These are phyloP conservation scores for Rhodomyrtus psidioides DNA, from an alignment of 441 rosid genomes.

Conservation along the genomic window DNA sequence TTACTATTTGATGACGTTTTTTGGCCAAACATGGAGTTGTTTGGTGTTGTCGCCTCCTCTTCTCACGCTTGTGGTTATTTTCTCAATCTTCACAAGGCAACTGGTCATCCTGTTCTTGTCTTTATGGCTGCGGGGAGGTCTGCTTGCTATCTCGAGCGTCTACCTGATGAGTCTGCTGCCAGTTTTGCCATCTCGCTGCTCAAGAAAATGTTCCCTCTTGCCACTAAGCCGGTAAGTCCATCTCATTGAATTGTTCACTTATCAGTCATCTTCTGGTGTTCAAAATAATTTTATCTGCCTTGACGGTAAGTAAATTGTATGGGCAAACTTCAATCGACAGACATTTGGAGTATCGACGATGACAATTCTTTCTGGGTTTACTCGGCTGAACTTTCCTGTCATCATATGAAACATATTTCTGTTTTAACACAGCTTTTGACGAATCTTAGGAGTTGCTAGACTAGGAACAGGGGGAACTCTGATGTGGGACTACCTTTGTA, in stretches of 20 bases:
- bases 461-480: neutral
- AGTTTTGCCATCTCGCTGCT: constrained; percentile 60
- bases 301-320: neutral
- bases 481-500: neutral
- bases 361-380: neutral
- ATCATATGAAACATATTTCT: neutral
- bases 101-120: constrained; percentile 82
- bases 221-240: constrained; percentile 55
- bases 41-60: constrained; percentile 64
- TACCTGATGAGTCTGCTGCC: constrained; percentile 50
- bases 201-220: constrained; percentile 79
- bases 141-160: constrained; percentile 65
- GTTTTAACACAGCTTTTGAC: neutral
- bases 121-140: constrained; percentile 85
- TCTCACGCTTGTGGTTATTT: constrained; percentile 81
- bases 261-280: neutral
- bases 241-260: neutral
- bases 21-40: constrained; percentile 83
- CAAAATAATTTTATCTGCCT: neutral
- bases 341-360: neutral
- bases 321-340: neutral
- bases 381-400: neutral
- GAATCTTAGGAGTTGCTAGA: neutral
- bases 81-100: constrained; percentile 85
- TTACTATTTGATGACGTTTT: constrained; percentile 51